These are phyloP conservation scores for Fragaria vesca DNA, from an alignment of 306 rosid species.

Conservation along the genomic window DNA sequence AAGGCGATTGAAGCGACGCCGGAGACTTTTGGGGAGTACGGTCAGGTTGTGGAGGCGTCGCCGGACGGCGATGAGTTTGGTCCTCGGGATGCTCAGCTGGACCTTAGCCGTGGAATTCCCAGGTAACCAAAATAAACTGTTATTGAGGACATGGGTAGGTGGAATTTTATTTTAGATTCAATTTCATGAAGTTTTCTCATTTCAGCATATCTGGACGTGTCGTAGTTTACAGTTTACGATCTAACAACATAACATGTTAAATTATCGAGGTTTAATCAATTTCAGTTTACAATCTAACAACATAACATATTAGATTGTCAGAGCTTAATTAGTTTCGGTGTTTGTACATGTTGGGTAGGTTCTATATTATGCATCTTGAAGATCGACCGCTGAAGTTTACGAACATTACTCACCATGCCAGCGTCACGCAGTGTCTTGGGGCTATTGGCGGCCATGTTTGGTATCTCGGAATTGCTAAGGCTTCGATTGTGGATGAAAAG, in stretches of 20 bases:
- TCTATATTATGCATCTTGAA: slow-evolving; percentile 71
- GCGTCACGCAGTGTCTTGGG: slow-evolving; percentile 90
- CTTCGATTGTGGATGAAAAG: slow-evolving; percentile 50
- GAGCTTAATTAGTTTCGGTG: too few species aligned
- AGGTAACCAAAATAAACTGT: slow-evolving; percentile 30
- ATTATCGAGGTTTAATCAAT: neutral
- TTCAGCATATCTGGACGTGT: too few species aligned
- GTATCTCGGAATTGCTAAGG: slow-evolving; percentile 87
- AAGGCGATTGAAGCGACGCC: slow-evolving; percentile 64
- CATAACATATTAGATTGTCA: neutral
- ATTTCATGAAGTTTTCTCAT: too few species aligned
- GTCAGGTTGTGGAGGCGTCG: slow-evolving; percentile 64
- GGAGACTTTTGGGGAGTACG: slow-evolving; percentile 53
- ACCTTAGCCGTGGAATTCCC: slow-evolving; percentile 70
- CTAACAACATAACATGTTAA: neutral
- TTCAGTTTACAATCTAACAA: too few species aligned
- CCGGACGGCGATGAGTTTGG: slow-evolving; percentile 60
- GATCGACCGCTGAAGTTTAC: slow-evolving; percentile 51
- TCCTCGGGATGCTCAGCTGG: slow-evolving; percentile 75
- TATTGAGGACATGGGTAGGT: neutral
- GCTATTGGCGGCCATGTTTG: slow-evolving; percentile 69
- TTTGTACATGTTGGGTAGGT: slow-evolving; percentile 20
- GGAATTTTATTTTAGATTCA: neutral
- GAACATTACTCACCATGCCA: slow-evolving; percentile 72
- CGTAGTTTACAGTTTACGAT: too few species aligned